A percentile compares a stretch with the other conserved stretches of the same genome.
phyloP scores from a whole-genome alignment of 805 yeast genomes.

The Schizosaccharomyces japonicus region DNA sequence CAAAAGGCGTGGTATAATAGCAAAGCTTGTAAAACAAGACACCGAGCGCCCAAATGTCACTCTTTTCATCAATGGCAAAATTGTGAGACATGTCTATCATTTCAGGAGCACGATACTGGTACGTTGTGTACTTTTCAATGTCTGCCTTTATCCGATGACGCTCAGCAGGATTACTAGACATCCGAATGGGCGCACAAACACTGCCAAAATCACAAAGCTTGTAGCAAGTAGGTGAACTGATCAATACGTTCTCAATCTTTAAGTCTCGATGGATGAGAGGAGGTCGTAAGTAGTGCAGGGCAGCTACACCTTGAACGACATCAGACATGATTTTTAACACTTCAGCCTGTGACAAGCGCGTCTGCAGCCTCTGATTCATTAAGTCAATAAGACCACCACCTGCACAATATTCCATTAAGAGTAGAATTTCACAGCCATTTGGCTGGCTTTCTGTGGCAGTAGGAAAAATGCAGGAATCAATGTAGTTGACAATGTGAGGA shows the following conservation, averaged over 20 bases:
- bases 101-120: conserved; percentile 87
- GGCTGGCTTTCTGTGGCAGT: conserved; percentile 39
- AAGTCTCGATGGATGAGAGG: conserved; percentile 76
- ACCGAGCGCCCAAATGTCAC: conserved; percentile 94
- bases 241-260: conserved; percentile 80
- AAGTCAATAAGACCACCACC: conserved; percentile 56
- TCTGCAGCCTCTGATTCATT: conserved; percentile 66
- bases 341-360: conserved; percentile 53
- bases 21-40: conserved; percentile 72
- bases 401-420: conserved; percentile 71
- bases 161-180: conserved; percentile 54
- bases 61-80: conserved; percentile 66
- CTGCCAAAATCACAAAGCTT: conserved; percentile 90
- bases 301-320: conserved; percentile 50
- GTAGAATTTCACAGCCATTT: conserved; percentile 55
- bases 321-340: conserved; percentile 67
- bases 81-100: conserved; percentile 77
- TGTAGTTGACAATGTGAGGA: conserved; percentile 62
- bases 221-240: conserved; percentile 39
- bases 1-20: conserved; percentile 87
- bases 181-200: conserved; percentile 31
- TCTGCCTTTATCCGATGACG: conserved; percentile 57
- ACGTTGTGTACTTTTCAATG: conserved; percentile 74
- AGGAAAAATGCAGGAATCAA: conserved; percentile 64
- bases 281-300: conserved; percentile 51